A percentile compares a stretch with the other conserved stretches of the same genome.
These are phyloP conservation scores for Metschnikowia peoriensis DNA, from an alignment of 805 yeast species.

Conservation along the genomic window DNA sequence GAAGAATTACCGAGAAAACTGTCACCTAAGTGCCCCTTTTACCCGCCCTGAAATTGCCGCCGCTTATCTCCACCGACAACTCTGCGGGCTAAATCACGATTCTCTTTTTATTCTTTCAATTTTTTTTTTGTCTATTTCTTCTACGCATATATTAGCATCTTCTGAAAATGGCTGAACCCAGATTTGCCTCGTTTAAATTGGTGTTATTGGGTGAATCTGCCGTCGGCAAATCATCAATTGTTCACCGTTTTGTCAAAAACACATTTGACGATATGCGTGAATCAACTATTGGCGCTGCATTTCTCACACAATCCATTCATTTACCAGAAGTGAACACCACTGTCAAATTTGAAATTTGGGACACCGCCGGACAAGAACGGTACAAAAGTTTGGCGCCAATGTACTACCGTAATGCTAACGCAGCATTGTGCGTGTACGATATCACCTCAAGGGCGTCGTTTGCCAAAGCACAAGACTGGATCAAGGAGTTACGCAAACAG, in stretches of 20 bases:
- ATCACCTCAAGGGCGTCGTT: conserved; percentile 93
- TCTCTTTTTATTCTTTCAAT: no score
- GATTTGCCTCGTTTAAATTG: conserved; percentile 67
- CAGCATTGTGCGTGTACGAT: conserved; percentile 94
- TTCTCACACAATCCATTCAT: conserved; percentile 88
- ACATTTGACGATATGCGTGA: conserved; percentile 97
- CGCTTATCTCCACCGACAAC: not conserved
- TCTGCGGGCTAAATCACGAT: not conserved
- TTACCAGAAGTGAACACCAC: conserved; percentile 67
- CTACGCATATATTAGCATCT: no score
- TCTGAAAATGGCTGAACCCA: conserved; percentile 13
- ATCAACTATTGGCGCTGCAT: conserved; percentile 98
- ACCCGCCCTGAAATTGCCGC: not conserved
- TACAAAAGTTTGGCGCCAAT: conserved; percentile 95
- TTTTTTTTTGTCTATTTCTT: no score
- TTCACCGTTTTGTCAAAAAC: conserved; percentile 86
- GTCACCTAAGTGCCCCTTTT: not conserved
- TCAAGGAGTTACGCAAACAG: conserved; percentile 90
- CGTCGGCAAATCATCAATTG: conserved; percentile 93
- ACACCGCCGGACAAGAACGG: conserved; percentile 97
- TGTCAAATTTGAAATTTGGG: conserved; percentile 93
- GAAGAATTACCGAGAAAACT: not conserved
- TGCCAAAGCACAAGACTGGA: conserved; percentile 97
- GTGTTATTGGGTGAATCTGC: conserved; percentile 97
- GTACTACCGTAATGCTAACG: conserved; percentile 97